phyloP scores from a whole-genome alignment of 495 filamentous ascomycete species.

The Aspergillus heteromorphus region DNA sequence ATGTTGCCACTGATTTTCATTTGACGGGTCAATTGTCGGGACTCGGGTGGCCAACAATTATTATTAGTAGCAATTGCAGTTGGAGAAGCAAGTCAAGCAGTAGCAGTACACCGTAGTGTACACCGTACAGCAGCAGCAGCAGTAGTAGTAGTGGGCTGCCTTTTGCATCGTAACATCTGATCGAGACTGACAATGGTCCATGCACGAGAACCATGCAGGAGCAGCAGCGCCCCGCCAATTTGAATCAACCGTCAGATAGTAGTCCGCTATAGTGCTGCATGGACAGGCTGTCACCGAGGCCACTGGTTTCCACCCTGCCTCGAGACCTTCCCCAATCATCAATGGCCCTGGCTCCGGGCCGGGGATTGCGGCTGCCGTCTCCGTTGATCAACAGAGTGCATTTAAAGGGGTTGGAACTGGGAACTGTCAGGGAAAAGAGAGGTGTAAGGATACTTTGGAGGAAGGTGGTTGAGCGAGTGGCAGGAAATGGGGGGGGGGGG shows the following conservation, averaged over 20 bases:
- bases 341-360: neutral
- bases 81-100: neutral
- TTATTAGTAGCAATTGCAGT: constrained; percentile 15
- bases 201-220: constrained; percentile 24
- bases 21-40: constrained; percentile 11
- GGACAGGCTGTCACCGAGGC: constrained; percentile 7
- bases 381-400: neutral
- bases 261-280: constrained; percentile 18
- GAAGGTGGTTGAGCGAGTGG: no score
- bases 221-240: constrained; percentile 20
- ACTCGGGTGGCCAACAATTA: constrained; percentile 10
- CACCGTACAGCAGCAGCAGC: no score
- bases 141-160: neutral
- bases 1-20: constrained; percentile 13
- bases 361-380: neutral
- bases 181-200: constrained; percentile 16
- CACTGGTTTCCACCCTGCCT: neutral
- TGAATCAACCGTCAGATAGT: constrained; percentile 26
- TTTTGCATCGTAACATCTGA: constrained; percentile 8
- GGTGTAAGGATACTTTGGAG: no score
- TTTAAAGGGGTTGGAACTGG: neutral
- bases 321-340: neutral
- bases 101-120: no score
- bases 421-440: neutral
- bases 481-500: neutral